These are phyloP conservation scores for Tetrapyrgos nigripes DNA, from an alignment of 1,284 basidiomycete genomes.

Conservation along the genomic window DNA sequence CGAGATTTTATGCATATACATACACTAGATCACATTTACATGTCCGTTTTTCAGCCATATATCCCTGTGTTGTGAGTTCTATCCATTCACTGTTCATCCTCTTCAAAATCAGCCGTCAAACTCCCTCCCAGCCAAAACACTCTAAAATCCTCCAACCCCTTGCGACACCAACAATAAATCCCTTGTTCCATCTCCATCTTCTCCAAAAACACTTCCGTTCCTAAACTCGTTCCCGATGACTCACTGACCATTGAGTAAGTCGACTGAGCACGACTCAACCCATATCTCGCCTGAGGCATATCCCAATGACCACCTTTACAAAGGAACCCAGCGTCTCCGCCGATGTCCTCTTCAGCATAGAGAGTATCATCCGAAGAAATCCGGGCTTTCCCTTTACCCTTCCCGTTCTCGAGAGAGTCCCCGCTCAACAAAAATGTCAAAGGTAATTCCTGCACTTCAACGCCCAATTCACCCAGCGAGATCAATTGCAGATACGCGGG, in stretches of 20 bases:
- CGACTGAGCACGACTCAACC: conserved; percentile 39
- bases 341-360: conserved; percentile 64
- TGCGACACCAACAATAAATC: conserved; percentile 75
- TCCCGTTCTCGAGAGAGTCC: background rate
- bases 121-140: conserved; percentile 80
- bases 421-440: conserved; percentile 38
- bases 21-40: background rate
- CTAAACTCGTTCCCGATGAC: conserved; percentile 53
- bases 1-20: background rate
- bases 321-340: conserved; percentile 70
- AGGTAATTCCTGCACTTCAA: conserved; percentile 73
- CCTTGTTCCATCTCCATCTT: conserved; percentile 61
- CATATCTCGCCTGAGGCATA: conserved; percentile 46
- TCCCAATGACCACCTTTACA: conserved; percentile 77
- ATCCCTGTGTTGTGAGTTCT: background rate
- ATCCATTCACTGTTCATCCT: conserved; percentile 6
- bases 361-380: conserved; percentile 49
- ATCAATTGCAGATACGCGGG: conserved; percentile 67
- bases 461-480: conserved; percentile 68
- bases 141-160: conserved; percentile 73
- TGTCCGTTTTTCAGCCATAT: too few species aligned
- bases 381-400: conserved; percentile 56
- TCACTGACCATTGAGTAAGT: conserved; percentile 49
- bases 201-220: conserved; percentile 54
- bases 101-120: conserved; percentile 37